Conservation (phyloP, 495 filamentous ascomycete species). For the Aspergillus ellipticus region DNA sequence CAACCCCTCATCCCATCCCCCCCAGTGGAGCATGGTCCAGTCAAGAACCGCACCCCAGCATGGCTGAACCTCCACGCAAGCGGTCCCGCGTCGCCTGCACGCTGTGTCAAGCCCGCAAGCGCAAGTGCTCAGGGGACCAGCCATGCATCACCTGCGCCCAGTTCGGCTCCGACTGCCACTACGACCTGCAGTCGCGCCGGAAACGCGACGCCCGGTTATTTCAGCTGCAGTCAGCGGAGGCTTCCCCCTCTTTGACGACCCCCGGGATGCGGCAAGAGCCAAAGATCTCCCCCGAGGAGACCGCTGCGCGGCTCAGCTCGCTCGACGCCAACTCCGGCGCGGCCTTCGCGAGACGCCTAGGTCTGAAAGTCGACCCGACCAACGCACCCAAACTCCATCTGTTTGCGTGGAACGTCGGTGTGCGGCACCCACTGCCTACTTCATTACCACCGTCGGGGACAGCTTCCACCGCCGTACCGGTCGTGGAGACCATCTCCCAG, state of each 20-base stretch:
- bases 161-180: slow-evolving; percentile 47
- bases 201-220: slow-evolving; percentile 24
- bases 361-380: slow-evolving; percentile 45
- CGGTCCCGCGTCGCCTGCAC: slow-evolving; percentile 48
- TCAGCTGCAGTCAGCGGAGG: slow-evolving; percentile 9
- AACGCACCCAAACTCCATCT: slow-evolving; percentile 51
- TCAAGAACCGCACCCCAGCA: no score
- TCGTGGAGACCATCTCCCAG: slow-evolving; percentile 38
- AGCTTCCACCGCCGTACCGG: slow-evolving; percentile 10
- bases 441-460: slow-evolving; percentile 8
- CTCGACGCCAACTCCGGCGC: slow-evolving; percentile 54
- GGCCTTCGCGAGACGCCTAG: slow-evolving; percentile 52
- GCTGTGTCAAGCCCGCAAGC: slow-evolving; percentile 50
- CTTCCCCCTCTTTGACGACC: no score
- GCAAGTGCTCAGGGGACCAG: slow-evolving; percentile 50
- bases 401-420: slow-evolving; percentile 55
- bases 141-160: slow-evolving; percentile 51
- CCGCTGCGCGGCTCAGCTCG: slow-evolving; percentile 26
- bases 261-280: no score
- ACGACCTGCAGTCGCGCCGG: slow-evolving; percentile 34
- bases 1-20: background rate
- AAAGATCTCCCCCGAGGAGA: slow-evolving; percentile 7
- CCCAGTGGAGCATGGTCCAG: background rate
- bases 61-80: slow-evolving; percentile 37
- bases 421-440: slow-evolving; percentile 28